A percentile compares a stretch with the other conserved stretches of the same genome.
Conservation (phyloP, 2,329 filamentous ascomycete species). For the Bipolaris cookei region DNA sequence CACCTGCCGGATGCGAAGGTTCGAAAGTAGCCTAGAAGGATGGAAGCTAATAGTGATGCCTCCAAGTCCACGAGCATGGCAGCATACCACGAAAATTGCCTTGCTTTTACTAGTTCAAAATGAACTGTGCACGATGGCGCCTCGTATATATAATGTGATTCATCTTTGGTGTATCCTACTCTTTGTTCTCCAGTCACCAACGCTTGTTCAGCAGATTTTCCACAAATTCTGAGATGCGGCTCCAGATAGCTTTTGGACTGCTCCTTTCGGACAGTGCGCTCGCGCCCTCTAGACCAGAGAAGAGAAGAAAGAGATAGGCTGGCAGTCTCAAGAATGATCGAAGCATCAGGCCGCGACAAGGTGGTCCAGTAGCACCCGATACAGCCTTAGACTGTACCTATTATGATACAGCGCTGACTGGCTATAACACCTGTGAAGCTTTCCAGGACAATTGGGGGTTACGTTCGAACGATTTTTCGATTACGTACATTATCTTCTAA, state of each 20-base stretch:
- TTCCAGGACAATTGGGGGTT: slow-evolving; percentile 14
- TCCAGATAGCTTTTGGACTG: not conserved
- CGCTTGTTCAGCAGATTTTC: not conserved
- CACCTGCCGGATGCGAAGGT: not conserved
- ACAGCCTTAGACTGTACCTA: slow-evolving; percentile 24
- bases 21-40: not conserved
- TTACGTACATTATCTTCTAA: slow-evolving; percentile 8
- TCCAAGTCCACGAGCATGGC: no score
- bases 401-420: slow-evolving; percentile 11
- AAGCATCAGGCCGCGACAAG: slow-evolving; percentile 10
- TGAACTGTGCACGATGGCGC: not conserved
- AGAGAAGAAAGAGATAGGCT: not conserved
- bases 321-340: not conserved
- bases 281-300: not conserved
- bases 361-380: slow-evolving; percentile 14
- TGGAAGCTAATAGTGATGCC: not conserved
- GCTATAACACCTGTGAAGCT: slow-evolving; percentile 12
- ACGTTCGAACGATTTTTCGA: slow-evolving; percentile 19
- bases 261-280: not conserved
- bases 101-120: not conserved
- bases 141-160: not conserved
- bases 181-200: not conserved
- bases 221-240: not conserved
- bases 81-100: no score
- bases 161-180: not conserved